Conservation (phyloP, 768 basidiomycete species). For the Suillus paluster region DNA sequence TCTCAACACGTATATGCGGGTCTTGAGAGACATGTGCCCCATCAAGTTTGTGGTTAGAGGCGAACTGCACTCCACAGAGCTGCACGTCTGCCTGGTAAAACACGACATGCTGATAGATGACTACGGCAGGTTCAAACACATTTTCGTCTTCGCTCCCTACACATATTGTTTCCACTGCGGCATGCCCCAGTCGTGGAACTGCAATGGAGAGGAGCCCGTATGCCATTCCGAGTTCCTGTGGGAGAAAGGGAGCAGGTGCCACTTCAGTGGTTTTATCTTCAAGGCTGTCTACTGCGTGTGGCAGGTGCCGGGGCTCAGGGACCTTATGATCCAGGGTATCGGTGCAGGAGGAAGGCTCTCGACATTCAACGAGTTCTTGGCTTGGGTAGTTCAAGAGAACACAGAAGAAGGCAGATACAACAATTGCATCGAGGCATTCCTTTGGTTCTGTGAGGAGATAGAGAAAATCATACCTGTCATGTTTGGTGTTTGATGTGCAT, state of each 20-base stretch:
- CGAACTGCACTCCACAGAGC: no score
- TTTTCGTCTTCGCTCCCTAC: fast-evolving
- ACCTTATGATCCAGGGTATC: background rate
- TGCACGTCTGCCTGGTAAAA: no score
- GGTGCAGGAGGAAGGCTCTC: background rate
- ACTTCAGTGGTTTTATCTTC: background rate
- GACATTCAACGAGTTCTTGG: background rate
- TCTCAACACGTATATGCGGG: background rate
- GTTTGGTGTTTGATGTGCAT: no score
- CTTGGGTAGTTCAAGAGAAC: background rate
- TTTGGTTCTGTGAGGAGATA: background rate
- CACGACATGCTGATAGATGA: background rate
- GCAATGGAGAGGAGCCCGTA: background rate
- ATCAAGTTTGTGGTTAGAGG: background rate
- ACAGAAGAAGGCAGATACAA: background rate
- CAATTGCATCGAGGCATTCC: background rate
- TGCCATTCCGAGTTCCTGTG: background rate
- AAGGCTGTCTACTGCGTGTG: background rate
- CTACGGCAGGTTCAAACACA: background rate
- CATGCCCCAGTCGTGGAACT: background rate
- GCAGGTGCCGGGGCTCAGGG: background rate
- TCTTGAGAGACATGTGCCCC: background rate
- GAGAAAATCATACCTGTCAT: no score
- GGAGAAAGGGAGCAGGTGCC: background rate
- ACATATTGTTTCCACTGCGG: background rate